phyloP scores from a whole-genome alignment of 495 filamentous ascomycete species.

The Trichoderma virens region DNA sequence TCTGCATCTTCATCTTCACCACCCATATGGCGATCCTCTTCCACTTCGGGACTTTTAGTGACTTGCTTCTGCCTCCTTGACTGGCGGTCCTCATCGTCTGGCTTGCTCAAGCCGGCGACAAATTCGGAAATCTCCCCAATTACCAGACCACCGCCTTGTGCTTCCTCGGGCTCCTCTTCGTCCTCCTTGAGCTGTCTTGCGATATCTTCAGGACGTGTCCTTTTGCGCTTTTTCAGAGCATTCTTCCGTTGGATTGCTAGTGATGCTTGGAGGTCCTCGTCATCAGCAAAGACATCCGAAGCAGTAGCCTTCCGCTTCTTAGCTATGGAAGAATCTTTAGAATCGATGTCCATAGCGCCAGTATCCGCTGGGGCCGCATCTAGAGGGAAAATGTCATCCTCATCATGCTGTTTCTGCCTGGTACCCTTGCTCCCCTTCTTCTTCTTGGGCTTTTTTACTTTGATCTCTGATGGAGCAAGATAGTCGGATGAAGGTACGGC shows the following conservation, averaged over 20 bases:
- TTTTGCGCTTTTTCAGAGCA: constrained; percentile 87
- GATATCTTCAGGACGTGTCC: constrained; percentile 72
- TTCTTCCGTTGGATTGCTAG: constrained; percentile 71
- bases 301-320: constrained; percentile 61
- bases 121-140: constrained; percentile 96
- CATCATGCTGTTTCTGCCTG: constrained; percentile 57
- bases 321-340: constrained; percentile 30
- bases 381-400: constrained; percentile 63
- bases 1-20: neutral
- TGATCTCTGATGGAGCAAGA: constrained; percentile 73
- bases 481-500: constrained; percentile 69
- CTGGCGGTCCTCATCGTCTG: constrained; percentile 55
- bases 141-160: constrained; percentile 65
- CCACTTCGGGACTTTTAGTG: constrained; percentile 37
- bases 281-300: constrained; percentile 65
- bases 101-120: constrained; percentile 72
- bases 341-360: constrained; percentile 73
- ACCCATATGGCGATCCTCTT: constrained; percentile 38
- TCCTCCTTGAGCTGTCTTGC: constrained; percentile 77
- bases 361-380: constrained; percentile 32
- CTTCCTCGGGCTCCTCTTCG: constrained; percentile 58
- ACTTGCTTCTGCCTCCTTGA: constrained; percentile 32
- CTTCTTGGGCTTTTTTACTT: constrained; percentile 89
- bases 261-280: constrained; percentile 84
- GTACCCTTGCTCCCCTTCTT: constrained; percentile 67